Conservation (phyloP, 1,284 basidiomycete species). For the Sporisorium graminicola region DNA sequence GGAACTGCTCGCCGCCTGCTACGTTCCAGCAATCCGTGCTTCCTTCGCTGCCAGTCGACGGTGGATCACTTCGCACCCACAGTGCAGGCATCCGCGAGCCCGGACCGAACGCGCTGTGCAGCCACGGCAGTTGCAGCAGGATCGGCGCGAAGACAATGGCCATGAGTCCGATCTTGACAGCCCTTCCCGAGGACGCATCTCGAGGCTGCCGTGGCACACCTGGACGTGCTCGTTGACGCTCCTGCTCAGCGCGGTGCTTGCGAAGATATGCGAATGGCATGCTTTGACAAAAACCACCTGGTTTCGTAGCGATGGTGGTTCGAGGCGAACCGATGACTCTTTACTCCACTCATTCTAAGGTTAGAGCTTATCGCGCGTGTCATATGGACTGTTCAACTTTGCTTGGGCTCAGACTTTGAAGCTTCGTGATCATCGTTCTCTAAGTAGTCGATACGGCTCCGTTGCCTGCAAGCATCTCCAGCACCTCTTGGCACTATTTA, state of each 20-base stretch:
- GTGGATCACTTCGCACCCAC: slow-evolving; percentile 18
- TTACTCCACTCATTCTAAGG: not conserved
- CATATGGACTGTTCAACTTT: not conserved
- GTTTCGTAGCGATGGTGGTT: not conserved
- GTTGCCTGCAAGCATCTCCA: too few relatives aligned
- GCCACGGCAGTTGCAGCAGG: slow-evolving; percentile 25
- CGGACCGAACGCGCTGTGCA: slow-evolving; percentile 25
- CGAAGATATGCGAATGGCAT: slow-evolving; percentile 31
- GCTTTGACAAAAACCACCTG: not conserved
- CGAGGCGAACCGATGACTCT: not conserved
- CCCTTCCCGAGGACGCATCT: not conserved
- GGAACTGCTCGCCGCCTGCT: not conserved
- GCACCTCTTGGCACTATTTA: not conserved
- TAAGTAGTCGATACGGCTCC: too few relatives aligned
- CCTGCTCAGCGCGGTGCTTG: slow-evolving; percentile 11
- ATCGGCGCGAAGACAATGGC: slow-evolving; percentile 19
- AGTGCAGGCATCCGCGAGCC: slow-evolving; percentile 17
- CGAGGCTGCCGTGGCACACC: not conserved
- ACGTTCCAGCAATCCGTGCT: slow-evolving; percentile 8
- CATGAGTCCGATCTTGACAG: slow-evolving; percentile 13
- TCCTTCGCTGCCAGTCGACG: not conserved
- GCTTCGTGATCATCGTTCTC: not conserved
- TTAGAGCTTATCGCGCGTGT: not conserved
- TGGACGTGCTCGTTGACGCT: not conserved
- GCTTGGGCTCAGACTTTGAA: not conserved